Base-by-base conservation (phyloP, 2,329 filamentous ascomycete species). In the Talaromyces islandicus region DNA sequence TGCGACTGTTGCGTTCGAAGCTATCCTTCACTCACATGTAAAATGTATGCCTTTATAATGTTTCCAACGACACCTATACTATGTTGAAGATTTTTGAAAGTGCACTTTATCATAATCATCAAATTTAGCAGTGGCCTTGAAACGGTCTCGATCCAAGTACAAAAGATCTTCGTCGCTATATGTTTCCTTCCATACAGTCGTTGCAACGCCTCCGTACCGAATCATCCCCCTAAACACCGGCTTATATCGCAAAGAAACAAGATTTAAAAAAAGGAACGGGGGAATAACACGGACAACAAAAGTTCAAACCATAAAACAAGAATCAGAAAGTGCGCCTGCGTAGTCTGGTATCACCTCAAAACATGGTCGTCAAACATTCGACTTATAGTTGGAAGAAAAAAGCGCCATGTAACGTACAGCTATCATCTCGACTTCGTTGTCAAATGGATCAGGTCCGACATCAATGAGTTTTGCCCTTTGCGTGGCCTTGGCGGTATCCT, bases 261-360 rank as follows among this genome's bases (percentile, higher is more conserved):
- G 17, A 25, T n/a, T n/a, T 14, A 10, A 27, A 52, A 52, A 52
- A 52, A 51, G 7, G 24, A 24, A n/a, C 19, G 11, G 9, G 48
- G 25, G 19, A 52, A 52, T 53, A 51, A n/a, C 27, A 48, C 35
- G 41, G 27, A 53, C 21, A 32, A 56, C 17, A 58, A 51, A 54
- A 41, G 17, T 43, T 27, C 27, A 17, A 50, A 21, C 21, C 51
- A 50, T 12, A 24, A 54, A 52, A 43, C 59, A 53, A 61, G n/a
- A 57, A 56, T 14, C 24, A 50, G 32, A 60, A 48, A 51, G 53
- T 61, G 51, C 59, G 59, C 59, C 56, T 38, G 41, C 53, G 24
- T 53, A 52, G 50, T 57, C 57, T 62, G 60, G 60, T 62, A 62
- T 62, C 60, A 62, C 57, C 54, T 62, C 32, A 56, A 58, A 56